Evolutionary conservation across 768 basidiomycete genomes (phyloP).

Genomic region (Hygrocybe punicea): DNA sequence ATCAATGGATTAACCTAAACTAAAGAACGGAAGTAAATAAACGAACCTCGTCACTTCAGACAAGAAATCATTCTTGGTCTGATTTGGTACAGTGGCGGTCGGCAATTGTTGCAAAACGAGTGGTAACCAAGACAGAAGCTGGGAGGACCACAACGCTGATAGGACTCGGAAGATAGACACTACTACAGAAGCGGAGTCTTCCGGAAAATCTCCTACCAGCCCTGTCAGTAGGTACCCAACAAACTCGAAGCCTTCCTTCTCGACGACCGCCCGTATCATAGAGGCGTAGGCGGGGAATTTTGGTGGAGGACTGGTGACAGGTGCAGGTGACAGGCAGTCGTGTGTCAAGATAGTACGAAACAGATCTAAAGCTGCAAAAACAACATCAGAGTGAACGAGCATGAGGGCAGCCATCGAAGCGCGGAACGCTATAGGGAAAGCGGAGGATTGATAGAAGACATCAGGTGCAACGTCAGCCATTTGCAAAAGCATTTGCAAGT

Average conservation of each 20-base stretch:
- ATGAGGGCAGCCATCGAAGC: conserved; percentile 75
- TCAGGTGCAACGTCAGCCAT: conserved; percentile 67
- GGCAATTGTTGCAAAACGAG: conserved; percentile 70
- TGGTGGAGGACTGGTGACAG: conserved; percentile 44
- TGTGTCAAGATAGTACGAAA: conserved; percentile 74
- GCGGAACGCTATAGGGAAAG: conserved; percentile 75
- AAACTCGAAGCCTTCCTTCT: conserved; percentile 71
- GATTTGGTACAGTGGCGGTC: conserved; percentile 52
- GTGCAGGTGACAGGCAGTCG: conserved; percentile 55
- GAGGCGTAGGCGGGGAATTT: conserved; percentile 62
- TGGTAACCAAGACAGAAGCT: conserved; percentile 71
- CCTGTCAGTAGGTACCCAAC: conserved; percentile 69
- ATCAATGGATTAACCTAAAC: conserved; percentile 13
- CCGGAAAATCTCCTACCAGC: conserved; percentile 82
- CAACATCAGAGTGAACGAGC: conserved; percentile 76
- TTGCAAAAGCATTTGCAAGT: conserved; percentile 73
- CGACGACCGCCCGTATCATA: conserved; percentile 57
- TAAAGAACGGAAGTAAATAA: not conserved
- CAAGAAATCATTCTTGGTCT: conserved; percentile 70
- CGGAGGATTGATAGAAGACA: conserved; percentile 71
- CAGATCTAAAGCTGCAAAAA: conserved; percentile 79
- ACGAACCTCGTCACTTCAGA: conserved; percentile 71
- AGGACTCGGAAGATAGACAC: conserved; percentile 75
- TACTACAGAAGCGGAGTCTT: conserved; percentile 71
- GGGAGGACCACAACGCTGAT: conserved; percentile 61